phyloP scores from a whole-genome alignment of 2,329 filamentous ascomycete genomes.

The Exophiala sideris region DNA sequence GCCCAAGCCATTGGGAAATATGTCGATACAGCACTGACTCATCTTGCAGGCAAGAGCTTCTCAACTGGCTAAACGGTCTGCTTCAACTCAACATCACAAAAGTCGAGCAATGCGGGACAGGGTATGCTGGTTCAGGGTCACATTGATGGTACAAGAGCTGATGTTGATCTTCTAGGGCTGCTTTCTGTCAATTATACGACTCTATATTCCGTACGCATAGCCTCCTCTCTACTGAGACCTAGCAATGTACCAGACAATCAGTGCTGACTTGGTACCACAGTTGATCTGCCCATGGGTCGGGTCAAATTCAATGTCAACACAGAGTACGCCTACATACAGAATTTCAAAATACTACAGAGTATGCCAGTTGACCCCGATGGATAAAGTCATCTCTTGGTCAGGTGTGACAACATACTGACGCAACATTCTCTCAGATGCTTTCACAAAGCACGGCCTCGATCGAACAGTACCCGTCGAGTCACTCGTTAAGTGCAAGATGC shows the following conservation, averaged over 20 bases:
- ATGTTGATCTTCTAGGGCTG: constrained; percentile 45
- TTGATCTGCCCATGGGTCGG: constrained; percentile 88
- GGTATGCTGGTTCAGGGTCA: constrained; percentile 57
- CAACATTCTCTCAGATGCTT: constrained; percentile 56
- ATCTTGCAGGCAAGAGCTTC: constrained; percentile 77
- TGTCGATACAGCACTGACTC: too few relatives aligned
- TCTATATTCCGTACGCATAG: constrained; percentile 75
- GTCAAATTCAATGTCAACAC: constrained; percentile 98
- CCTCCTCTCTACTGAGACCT: background rate
- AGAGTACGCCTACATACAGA: constrained; percentile 96
- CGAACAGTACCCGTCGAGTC: constrained; percentile 83
- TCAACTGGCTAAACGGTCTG: constrained; percentile 95
- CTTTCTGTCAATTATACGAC: constrained; percentile 95
- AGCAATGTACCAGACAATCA: background rate
- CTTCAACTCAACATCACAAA: constrained; percentile 97
- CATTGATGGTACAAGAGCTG: constrained; percentile 7
- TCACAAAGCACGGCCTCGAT: constrained; percentile 82
- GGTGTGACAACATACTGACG: background rate
- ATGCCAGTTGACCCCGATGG: constrained; percentile 38
- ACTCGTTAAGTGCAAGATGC: constrained; percentile 98
- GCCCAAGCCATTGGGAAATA: constrained; percentile 12
- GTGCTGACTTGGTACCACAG: constrained; percentile 35
- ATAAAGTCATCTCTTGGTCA: background rate
- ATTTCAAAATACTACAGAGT: constrained; percentile 98
- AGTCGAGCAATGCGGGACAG: constrained; percentile 98